Evolutionary conservation across 1,284 basidiomycete species (phyloP), one percentile per base, ranked within the genome.

Genomic region (Flammula alnicola): DNA sequence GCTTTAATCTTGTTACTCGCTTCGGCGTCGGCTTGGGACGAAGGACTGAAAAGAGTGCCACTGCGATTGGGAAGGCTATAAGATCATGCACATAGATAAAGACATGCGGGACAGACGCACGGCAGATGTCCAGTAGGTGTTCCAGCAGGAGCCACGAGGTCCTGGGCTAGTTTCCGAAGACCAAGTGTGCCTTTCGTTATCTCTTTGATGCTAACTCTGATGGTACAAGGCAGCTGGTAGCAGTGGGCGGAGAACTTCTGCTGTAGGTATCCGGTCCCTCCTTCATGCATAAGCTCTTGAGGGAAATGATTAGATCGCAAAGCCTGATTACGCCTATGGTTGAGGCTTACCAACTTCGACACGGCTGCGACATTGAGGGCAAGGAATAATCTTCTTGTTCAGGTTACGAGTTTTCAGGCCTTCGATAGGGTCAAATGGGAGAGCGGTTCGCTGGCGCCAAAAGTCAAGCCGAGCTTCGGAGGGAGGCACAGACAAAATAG

Each of bases 221-320:
- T n/a, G n/a, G n/a, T n/a, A 43, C 73, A 75, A 2, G 14, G 26
- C 1, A 16, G 9, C 10, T 37, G 45, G 1, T 35, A 10, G 47
- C 75, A 76, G 4, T 26, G 16, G 0, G 61, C 26, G 5, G 35
- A 35, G 50, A 76, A 77, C 4, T 57, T 58, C 26, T 59, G 60
- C 49, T 77, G 75, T 3, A 72, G 56, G 47, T 75, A 77, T 1
- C 74, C 74, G 3, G 62, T 68, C 6, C 68, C 70, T 3, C 52
- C 48, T 2, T 44, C 31, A 3, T 54, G 68, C 56, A 74, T 61
- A 23, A 68, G 66, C 47, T 20, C 44, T 23, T 30, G 11, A 33
- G 22, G 3, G 10, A 20, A 26, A 39, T n/a, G 2, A 26, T 20
- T 12, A 9, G 6, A 17, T 10, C 3, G 19, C 12, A 19, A 17